phyloP scores from a whole-genome alignment of 352 stramenopile genomes.

The Aphanomyces astaci region DNA sequence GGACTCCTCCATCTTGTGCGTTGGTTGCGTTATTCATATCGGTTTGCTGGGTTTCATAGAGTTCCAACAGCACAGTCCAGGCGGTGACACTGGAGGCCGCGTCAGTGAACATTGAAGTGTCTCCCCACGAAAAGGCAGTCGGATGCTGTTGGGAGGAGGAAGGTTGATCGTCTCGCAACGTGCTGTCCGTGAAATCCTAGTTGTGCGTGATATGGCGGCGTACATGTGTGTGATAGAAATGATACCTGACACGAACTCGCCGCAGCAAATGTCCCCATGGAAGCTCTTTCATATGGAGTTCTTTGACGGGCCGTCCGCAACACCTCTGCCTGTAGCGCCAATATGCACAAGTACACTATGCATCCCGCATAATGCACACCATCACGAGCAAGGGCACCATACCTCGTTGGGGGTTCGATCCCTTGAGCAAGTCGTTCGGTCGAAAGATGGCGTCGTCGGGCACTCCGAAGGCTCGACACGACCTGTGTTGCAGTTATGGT shows the following conservation, averaged over 20 bases:
- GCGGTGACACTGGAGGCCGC: not conserved
- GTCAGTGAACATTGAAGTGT: not conserved
- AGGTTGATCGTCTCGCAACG: not conserved
- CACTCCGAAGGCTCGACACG: constrained; percentile 61
- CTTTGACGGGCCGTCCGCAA: constrained; percentile 66
- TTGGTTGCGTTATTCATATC: not conserved
- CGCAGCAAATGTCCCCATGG: constrained; percentile 30
- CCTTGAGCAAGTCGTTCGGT: constrained; percentile 58
- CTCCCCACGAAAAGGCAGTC: not conserved
- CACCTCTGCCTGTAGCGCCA: constrained; percentile 59
- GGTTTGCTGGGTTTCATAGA: constrained; percentile 17
- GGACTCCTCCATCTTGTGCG: not conserved
- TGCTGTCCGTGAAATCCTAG: not conserved
- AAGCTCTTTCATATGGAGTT: constrained; percentile 74
- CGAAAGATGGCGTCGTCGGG: constrained; percentile 50
- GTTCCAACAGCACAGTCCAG: not conserved
- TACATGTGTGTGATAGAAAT: not conserved
- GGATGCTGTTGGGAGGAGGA: not conserved
- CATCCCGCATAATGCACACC: not conserved
- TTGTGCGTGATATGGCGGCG: not conserved
- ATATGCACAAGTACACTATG: constrained; percentile 72
- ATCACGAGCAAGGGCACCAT: not conserved
- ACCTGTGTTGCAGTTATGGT: constrained; percentile 31
- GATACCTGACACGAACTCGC: too few species aligned
- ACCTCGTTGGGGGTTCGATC: constrained; percentile 63